Evolutionary conservation across 176 grass and related monocot species (phyloP).

Genomic region (Urochloa ruziziensis): DNA sequence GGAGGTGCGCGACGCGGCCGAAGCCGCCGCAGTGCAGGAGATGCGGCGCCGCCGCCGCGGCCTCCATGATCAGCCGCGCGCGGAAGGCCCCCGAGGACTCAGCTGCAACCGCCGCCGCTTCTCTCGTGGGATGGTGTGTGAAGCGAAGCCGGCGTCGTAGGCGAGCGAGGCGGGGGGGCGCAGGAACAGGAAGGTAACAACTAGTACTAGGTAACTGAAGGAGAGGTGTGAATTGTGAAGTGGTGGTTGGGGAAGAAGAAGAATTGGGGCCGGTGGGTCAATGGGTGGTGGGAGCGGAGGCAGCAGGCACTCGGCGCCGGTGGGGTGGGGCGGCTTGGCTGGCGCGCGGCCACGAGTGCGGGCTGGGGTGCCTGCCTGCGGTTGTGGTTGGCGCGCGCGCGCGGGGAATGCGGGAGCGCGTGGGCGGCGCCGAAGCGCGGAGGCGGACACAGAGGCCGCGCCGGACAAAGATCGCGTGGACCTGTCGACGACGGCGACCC

Average conservation of each 20-base stretch:
- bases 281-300: neutral
- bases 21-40: constrained; percentile 73
- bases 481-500: neutral
- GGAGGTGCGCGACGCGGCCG: constrained; percentile 25
- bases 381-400: constrained; percentile 9
- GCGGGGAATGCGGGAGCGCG: neutral
- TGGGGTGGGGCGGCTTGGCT: neutral
- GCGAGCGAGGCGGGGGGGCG: neutral
- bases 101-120: neutral
- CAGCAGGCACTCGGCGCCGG: neutral
- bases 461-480: neutral
- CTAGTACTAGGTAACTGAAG: too few species aligned
- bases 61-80: constrained; percentile 48
- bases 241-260: neutral
- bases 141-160: neutral
- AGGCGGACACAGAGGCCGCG: neutral
- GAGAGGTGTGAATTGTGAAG: too few species aligned
- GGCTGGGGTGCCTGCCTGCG: rapidly evolving
- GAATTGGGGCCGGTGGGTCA: neutral
- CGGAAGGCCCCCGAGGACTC: neutral
- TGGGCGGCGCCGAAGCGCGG: constrained; percentile 17
- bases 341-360: constrained; percentile 24
- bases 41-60: constrained; percentile 41
- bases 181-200: neutral
- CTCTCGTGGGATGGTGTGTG: neutral